Evolutionary conservation across 768 basidiomycete genomes (phyloP), one percentile per base, ranked within the genome.

Genomic region (Udeniomyces megalosporus): DNA sequence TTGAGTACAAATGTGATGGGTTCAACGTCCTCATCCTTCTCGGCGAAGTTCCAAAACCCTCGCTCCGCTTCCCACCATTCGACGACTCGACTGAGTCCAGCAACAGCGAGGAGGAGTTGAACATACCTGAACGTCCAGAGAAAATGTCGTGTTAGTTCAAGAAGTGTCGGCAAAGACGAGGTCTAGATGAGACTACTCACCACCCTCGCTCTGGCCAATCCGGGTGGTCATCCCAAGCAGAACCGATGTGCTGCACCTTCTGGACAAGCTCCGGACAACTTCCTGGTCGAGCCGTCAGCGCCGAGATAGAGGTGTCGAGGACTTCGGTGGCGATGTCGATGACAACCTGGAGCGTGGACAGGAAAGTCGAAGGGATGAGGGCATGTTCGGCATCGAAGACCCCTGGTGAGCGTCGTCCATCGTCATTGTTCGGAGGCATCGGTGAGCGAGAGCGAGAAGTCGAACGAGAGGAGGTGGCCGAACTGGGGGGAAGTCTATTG

Each of bases 1-100:
- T 93, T 95, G 72, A 90, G 84, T 60, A 97, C 89, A 70, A 97
- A 97, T 67, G 84, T 82, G 54, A 97, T 76, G 1, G 89, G 88
- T 67, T 96, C 93, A 60, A 88, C 85, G 71, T 86, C 83, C 68
- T 90, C 89, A n/a, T 38, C 32, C 50, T 74, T 73, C 4, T 77
- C 73, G 70, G 92, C 87, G 71, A 96, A 97, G 70, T 95, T 95
- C 95, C 95, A 99, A 74, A 99, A 99, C 68, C 92, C 89, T 70
- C 92, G 92, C 77, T 97, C 93, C 12, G 95, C 95, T 74, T 95
- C 92, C 90, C 91, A 96, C 93, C 95, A 99, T 71, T 96, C 95
- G 66, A 96, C 85, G 31, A 97, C 95, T 62, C 93, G 85, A 73
- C 85, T 88, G 66, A 99, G 82, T 69, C 88, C 90, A 34, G 95